Base-by-base conservation (phyloP, 31 red algal genomes). In the Asparagopsis taxiformis region DNA sequence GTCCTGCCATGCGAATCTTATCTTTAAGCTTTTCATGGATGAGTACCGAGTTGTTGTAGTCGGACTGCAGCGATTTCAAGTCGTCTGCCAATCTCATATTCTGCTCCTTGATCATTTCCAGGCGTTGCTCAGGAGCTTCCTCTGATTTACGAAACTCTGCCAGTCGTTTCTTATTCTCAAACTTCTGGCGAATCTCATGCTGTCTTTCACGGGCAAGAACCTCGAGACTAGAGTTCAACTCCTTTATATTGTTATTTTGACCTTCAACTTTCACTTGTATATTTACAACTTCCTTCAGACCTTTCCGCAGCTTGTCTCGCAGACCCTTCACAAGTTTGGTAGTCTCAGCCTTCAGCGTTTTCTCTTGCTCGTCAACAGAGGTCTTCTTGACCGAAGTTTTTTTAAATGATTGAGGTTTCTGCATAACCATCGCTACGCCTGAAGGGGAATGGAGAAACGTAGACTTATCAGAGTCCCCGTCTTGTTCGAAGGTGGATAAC, bases 261-360 rank as follows among this genome's bases (percentile, higher is more conserved):
- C 62, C 59, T 2, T 48, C 31, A 35, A 80, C 41, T 5, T 80
- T 63, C 23, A 15, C 36, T 58, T 83, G 66, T 25, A 83, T 34
- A 3, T 59, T 22, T 0, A 35, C 67, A 3, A 83, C 58, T 19
- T 72, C 79, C 19, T 24, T 16, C 34, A 83, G 36, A 17, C 79
- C 55, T 57, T 83, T 83, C 25, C 79, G 54, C 2, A 83, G 67
- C 24, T 67, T 53, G 44, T 83, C 68, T 51, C 79, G 66, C 22
- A 83, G 58, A 65, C 79, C 71, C 43, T 56, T 83, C 1, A 83
- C 79, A 3, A 83, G 59, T 43, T 83, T 83, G 3, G 25, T 43
- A 4, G 79, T 65, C 3, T 65, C 79, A 55, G 21, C 26, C 21
- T 44, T 34, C 7, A 83, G 46, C 56, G 71, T 83, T 35, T 62